Percentiles rank a stretch among this genome's conserved stretches.
These are phyloP conservation scores for Tardiomyces blankii DNA, from an alignment of 1,139 yeast genomes.

Conservation along the genomic window DNA sequence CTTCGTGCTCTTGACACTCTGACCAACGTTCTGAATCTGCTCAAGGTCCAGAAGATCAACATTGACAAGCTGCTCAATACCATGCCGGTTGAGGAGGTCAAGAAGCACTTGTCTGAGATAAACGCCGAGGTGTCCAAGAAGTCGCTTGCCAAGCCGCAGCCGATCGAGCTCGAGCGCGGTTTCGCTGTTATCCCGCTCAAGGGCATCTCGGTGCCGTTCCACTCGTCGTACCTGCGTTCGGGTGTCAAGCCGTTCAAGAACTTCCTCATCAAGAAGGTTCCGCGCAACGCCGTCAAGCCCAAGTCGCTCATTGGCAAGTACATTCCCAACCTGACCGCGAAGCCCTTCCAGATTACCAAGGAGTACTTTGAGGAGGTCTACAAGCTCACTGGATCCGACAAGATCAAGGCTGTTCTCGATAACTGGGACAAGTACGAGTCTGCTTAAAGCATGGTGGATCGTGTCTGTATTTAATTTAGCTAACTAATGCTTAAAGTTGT, in stretches of 20 bases:
- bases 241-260: constrained; percentile 99
- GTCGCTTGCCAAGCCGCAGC: constrained; percentile 83
- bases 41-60: constrained; percentile 89
- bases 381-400: constrained; percentile 79
- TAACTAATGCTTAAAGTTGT: not conserved
- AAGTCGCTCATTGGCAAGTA: constrained; percentile 87
- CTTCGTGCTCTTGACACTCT: constrained; percentile 88
- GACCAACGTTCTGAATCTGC: constrained; percentile 84
- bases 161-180: constrained; percentile 94
- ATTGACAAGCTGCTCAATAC: constrained; percentile 77
- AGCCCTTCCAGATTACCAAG: constrained; percentile 89
- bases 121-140: constrained; percentile 74
- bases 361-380: constrained; percentile 96
- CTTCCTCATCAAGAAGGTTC: constrained; percentile 91
- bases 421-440: constrained; percentile 80
- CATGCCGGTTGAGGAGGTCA: constrained; percentile 78
- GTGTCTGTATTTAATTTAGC: not conserved
- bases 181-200: constrained; percentile 96
- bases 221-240: constrained; percentile 89
- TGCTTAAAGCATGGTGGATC: not conserved
- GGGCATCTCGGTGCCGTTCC: constrained; percentile 99
- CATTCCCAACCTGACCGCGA: constrained; percentile 97
- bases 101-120: constrained; percentile 76
- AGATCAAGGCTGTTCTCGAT: constrained; percentile 79
- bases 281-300: constrained; percentile 91